These are phyloP conservation scores for Aureobasidium namibiae DNA, from an alignment of 2,329 filamentous ascomycete species.

Conservation along the genomic window DNA sequence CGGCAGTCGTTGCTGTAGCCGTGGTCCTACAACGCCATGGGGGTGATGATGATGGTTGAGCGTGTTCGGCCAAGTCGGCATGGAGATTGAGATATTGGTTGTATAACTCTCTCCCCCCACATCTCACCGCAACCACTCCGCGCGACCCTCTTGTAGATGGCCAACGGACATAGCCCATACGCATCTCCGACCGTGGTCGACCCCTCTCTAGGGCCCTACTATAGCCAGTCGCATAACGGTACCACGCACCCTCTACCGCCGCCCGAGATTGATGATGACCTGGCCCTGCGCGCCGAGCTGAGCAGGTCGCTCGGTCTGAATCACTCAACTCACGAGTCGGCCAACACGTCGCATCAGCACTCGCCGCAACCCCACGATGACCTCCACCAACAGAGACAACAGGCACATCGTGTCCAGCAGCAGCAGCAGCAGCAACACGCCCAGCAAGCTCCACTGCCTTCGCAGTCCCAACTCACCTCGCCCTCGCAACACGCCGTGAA, in stretches of 20 bases:
- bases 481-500: not conserved
- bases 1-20: not conserved
- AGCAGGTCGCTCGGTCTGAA: conserved; percentile 4
- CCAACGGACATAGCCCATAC: not conserved
- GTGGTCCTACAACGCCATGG: not conserved
- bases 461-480: not conserved
- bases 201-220: conserved; percentile 13
- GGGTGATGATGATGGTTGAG: not conserved
- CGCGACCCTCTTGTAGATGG: not conserved
- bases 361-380: conserved; percentile 7
- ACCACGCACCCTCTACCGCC: conserved; percentile 4
- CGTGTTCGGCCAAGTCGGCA: not conserved
- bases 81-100: not conserved
- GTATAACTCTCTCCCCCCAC: not conserved
- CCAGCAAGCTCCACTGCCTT: not conserved
- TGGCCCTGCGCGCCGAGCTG: conserved; percentile 7
- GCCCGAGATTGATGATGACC: conserved; percentile 10
- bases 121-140: not conserved
- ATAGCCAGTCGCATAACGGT: not conserved
- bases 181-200: conserved; percentile 7
- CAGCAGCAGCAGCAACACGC: not conserved
- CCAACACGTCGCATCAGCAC: conserved; percentile 3
- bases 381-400: not conserved
- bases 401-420: not conserved
- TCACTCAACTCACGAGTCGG: not conserved